Evolutionary conservation across 2,329 filamentous ascomycete species (phyloP), one percentile per base, ranked within the genome.

Genomic region (Fusarium coicis): DNA sequence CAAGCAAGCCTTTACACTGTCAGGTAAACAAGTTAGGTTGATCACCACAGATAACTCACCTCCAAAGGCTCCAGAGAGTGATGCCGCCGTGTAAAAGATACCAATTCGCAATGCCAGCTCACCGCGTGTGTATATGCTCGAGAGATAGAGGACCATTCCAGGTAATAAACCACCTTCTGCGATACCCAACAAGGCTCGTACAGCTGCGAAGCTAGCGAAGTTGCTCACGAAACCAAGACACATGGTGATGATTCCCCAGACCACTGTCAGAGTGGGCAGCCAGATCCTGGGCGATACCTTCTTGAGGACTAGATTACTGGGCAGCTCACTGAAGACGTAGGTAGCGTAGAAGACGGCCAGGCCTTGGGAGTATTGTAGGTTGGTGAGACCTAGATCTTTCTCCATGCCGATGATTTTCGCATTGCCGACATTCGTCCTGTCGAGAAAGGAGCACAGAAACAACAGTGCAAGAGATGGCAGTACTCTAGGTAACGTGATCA

Each of bases 351-450:
- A 93, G 4, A 91, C 88, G 18, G 89, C 86, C 36, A 93, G 82
- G 3, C 90, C 90, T 46, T 89, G 87, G 53, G 90, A 88, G 79
- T 92, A 93, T 76, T 93, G 89, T 61, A 85, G 81, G 64, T 91
- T 88, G 10, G 82, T 87, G 71, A 93, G 89, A 49, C 82, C 78
- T 4, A 92, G 79, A 74, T 91, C 88, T 2, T 82, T 73, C 73
- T 92, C 88, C 19, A 93, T 84, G 2, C 89, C 88, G 57, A 91
- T 85, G 14, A 93, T 89, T 68, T 90, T 90, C 30, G 91, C 91
- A 76, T 93, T 93, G 42, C 91, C 92, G 42, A 93, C 90, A 77
- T 93, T 93, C n/a, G 91, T 92, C 46, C 92, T 87, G 79, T 93
- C 92, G 55, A 88, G 83, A 42, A 63, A 63, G 6, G 53, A 63